Evolutionary conservation across 768 basidiomycete genomes (phyloP), one percentile per base, ranked within the genome.

Genomic region (Russula ochroleuca): DNA sequence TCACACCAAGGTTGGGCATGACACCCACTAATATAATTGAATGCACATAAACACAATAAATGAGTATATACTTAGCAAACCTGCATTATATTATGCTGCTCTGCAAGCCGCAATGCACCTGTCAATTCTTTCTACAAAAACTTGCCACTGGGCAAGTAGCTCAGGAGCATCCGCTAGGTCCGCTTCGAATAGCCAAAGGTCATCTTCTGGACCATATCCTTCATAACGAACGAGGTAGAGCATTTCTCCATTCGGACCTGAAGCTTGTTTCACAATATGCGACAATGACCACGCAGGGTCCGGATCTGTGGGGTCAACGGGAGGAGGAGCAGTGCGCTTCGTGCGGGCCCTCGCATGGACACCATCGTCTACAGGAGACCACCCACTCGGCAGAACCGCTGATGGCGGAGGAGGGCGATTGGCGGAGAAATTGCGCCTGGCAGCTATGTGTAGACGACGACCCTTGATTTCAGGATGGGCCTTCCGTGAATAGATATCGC

Each of bases 401-500:
- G 67, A 64, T 19, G 73, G 72, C 53, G 72, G 64, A n/a, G 70
- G 69, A 40, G 38, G 61, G 13, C 63, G 63, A 21, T 63, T 60
- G 9, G 70, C 63, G 17, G 57, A 59, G 61, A 69, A 73, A 17
- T 38, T 56, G 58, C 41, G 43, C 19, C 48, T 59, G 33, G 53
- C 59, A n/a, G 62, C 74, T 37, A 82, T 69, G 60, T 79, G 69
- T 19, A 68, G 75, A 49, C 81, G 77, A 25, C 59, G 61, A 23
- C 71, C 67, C 49, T 75, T 78, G 61, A 85, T 70, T 13, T 72
- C 45, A 3, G 83, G 82, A 71, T 84, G 81, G 21, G 73, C 76
- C n/a, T 75, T 75, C 51, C 89, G 85, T 47, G 83, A 78, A 69
- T 91, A 92, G 70, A 91, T 89, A 75, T 90, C 87, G 50, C 87